Evolutionary conservation across 805 yeast species (phyloP), one percentile per base, ranked within the genome.

Genomic region (Yamadazyma sp.): DNA sequence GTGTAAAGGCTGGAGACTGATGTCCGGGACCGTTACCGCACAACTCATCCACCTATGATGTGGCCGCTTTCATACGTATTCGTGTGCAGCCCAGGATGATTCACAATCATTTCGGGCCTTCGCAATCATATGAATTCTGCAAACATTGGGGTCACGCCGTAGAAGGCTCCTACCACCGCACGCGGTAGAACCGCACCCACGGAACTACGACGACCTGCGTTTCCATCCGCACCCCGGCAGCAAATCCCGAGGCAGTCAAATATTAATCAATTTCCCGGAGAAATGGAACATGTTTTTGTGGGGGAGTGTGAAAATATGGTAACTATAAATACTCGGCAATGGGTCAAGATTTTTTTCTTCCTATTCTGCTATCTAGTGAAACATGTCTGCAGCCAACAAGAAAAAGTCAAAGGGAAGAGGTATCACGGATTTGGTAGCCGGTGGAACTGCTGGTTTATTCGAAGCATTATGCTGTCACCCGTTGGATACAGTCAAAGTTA

Each of bases 401-500:
- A 25, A 25, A 27, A 63, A 61, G 43, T 57, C 55, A 31, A 65
- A 65, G 38, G 63, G 64, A 22, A 64, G 58, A 40, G 57, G 70
- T 26, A 76, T 80, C 9, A 73, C 82, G 40, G 89, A 84, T 54
- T 71, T 84, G 49, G 71, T 87, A 33, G 93, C 97, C 22, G 99
- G 99, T 52, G 99, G 99, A 54, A 80, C 91, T 6, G 99, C 99
- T 10, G 99, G 99, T 42, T 71, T 91, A 44, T 87, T 90, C 58
- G 99, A 91, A 71, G 99, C 98, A n/a, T 73, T 93, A 46, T 81
- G 91, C 61, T 91, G 99, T 62, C 99, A 91, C 63, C 98, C 98
- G n/a, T 75, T 91, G 52, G 99, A 91, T 60, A 91, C 99, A 27
- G 86, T 91, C 60, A 91, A 91, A 65, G 99, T 91, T 45, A 80